phyloP scores from a whole-genome alignment of 148 eudicot species.

The Rhododendron simsii region DNA sequence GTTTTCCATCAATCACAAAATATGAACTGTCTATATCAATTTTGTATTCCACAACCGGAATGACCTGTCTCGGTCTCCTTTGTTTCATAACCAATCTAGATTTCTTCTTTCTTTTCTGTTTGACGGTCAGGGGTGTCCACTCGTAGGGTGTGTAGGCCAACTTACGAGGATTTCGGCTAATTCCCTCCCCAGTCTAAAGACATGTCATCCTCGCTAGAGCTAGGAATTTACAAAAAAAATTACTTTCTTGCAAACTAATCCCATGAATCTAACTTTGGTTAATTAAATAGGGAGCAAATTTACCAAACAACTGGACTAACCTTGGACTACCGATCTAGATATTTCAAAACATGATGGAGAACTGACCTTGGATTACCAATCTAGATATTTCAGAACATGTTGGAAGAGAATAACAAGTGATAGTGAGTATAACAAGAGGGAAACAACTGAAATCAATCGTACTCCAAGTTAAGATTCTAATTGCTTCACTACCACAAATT shows the following conservation, averaged over 20 bases:
- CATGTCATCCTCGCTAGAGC: too few species aligned
- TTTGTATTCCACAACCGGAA: background rate
- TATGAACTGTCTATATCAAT: background rate
- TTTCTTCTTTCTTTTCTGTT: background rate
- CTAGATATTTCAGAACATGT: background rate
- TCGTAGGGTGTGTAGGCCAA: background rate
- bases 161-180: too few species aligned
- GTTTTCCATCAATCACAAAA: background rate
- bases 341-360: background rate
- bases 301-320: background rate
- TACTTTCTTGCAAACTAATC: background rate
- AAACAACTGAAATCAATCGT: background rate
- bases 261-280: background rate
- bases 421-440: background rate
- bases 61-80: background rate
- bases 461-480: background rate
- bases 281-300: background rate
- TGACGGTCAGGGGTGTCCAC: background rate
- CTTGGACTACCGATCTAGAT: background rate
- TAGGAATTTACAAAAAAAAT: background rate
- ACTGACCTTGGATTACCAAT: background rate
- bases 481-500: background rate
- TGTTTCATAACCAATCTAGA: background rate
- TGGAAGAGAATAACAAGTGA: background rate
- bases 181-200: too few species aligned